Base-by-base conservation (phyloP, 495 filamentous ascomycete species). In the Poronia punctata region DNA sequence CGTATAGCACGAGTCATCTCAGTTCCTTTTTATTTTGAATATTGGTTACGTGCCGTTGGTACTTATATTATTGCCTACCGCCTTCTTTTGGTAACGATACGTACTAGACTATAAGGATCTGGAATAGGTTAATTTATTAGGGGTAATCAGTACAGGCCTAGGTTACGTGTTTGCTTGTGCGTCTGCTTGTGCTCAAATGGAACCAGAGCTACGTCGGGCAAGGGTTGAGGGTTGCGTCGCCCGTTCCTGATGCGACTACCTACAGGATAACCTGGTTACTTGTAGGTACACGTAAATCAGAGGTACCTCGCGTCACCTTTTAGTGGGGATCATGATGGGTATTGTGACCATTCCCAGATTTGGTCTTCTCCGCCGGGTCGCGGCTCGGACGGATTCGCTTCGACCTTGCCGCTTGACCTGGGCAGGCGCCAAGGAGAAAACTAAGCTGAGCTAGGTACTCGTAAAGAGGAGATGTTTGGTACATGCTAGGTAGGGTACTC, bases 381-480 rank as follows among this genome's bases (percentile, higher is more conserved):
- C 55, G 55, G 55, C 55, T 58, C 55, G 55, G 55, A 58, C 55
- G 55, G 55, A 58, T 59, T 56, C 52, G 49, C 42, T 50, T 46
- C 46, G 52, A 43, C 54, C 49, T 53, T 54, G 50, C 54, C 50
- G 50, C 50, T 54, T 52, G 49, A 47, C 49, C 45, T 55, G 52
- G 48, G 35, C 39, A 49, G 49, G 49, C 53, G 51, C 54, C 54
- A 55, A 43, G 38, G 34, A n/a, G n/a, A n/a, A n/a, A n/a, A n/a
- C n/a, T n/a, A n/a, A n/a, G n/a, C n/a, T 52, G 49, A 47, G 46
- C 45, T 55, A 49, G 48, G 35, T 36, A 49, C 49, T 45, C 53
- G 51, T 52, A 51, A 55, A 43, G 38, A 34, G 43, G 48, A 38
- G 33, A 45, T 56, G 46, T 54, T 59, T 59, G 50, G 53, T 42